phyloP scores from a whole-genome alignment of 495 filamentous ascomycete genomes.

The Daldinia bambusicola region DNA sequence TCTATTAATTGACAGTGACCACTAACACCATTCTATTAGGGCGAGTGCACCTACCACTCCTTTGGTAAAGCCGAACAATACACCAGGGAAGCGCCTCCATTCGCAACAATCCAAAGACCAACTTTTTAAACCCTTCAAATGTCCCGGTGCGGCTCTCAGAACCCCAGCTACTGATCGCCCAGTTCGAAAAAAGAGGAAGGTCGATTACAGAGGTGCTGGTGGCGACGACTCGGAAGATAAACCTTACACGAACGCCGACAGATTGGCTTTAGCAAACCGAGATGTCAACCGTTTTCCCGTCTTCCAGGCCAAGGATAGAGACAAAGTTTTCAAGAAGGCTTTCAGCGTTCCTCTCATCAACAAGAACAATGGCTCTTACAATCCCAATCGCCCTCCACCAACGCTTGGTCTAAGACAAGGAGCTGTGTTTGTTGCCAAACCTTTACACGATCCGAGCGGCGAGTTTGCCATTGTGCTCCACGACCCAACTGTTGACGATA shows the following conservation, averaged over 20 bases:
- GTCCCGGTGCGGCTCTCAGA: slow-evolving; percentile 80
- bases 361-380: slow-evolving; percentile 76
- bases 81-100: slow-evolving; percentile 49
- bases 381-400: slow-evolving; percentile 80
- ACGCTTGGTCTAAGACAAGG: slow-evolving; percentile 87
- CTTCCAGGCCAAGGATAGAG: slow-evolving; percentile 90
- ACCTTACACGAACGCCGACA: slow-evolving; percentile 87
- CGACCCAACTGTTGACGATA: slow-evolving; percentile 93
- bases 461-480: slow-evolving; percentile 97
- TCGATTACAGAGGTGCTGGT: slow-evolving; percentile 89
- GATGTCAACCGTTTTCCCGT: slow-evolving; percentile 91
- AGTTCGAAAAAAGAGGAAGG: slow-evolving; percentile 83
- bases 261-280: slow-evolving; percentile 84
- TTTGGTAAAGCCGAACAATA: slow-evolving; percentile 34
- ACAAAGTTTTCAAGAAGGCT: slow-evolving; percentile 77
- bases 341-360: slow-evolving; percentile 90
- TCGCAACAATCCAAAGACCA: slow-evolving; percentile 69
- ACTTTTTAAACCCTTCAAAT: slow-evolving; percentile 90
- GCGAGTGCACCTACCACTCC: slow-evolving; percentile 40
- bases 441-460: slow-evolving; percentile 92
- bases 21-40: slow-evolving; percentile 19
- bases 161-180: slow-evolving; percentile 82
- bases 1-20: not conserved
- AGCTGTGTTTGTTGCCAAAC: slow-evolving; percentile 85
- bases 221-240: slow-evolving; percentile 77